phyloP scores from a whole-genome alignment of 2,329 filamentous ascomycete genomes.

The Botryotinia narcissicola region DNA sequence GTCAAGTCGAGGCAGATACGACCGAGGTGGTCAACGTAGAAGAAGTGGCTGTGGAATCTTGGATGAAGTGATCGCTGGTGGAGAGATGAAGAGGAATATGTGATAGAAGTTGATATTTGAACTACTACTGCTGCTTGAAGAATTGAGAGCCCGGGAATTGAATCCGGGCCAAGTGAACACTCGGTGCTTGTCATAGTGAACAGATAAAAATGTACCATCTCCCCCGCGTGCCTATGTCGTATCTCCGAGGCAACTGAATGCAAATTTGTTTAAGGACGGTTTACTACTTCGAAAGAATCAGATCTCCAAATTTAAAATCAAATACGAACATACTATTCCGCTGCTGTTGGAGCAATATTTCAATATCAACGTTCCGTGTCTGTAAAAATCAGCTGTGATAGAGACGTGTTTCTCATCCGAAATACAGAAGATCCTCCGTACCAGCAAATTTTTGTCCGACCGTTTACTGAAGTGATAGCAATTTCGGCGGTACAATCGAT shows the following conservation, averaged over 20 bases:
- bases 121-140: neutral
- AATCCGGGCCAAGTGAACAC: conserved; percentile 29
- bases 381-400: too few relatives aligned
- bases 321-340: too few relatives aligned
- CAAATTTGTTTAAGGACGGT: neutral
- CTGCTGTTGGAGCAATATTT: too few relatives aligned
- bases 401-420: too few relatives aligned
- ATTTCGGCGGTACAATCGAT: conserved; percentile 39
- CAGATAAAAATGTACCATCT: conserved; percentile 37
- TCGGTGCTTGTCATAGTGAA: conserved; percentile 38
- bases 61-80: neutral
- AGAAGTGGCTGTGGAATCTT: conserved; percentile 18
- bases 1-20: conserved; percentile 11
- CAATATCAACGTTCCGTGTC: too few relatives aligned
- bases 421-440: too few relatives aligned
- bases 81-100: conserved; percentile 16
- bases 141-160: neutral
- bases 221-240: conserved; percentile 32
- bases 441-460: conserved; percentile 23
- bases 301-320: too few relatives aligned
- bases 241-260: conserved; percentile 29
- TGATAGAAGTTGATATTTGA: conserved; percentile 3
- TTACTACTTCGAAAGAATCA: too few relatives aligned
- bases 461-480: conserved; percentile 32
- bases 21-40: conserved; percentile 11